phyloP scores from a whole-genome alignment of 768 basidiomycete genomes.

The Lepiota venenata region DNA sequence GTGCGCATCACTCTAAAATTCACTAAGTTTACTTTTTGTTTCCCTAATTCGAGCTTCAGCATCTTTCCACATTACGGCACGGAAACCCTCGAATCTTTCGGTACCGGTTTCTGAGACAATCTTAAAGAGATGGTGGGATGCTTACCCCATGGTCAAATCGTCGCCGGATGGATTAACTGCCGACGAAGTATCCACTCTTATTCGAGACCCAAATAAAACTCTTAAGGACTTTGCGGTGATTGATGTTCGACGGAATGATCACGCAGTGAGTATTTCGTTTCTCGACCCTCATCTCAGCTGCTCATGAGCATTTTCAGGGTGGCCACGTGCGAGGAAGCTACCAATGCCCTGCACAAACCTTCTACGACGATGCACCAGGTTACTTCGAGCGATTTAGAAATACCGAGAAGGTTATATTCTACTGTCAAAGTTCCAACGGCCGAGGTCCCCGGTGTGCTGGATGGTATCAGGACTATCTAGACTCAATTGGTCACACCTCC shows the following conservation, averaged over 20 bases:
- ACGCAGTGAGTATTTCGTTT: conserved; percentile 29
- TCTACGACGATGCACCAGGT: conserved; percentile 38
- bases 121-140: conserved; percentile 52
- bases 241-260: conserved; percentile 48
- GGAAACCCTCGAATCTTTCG: conserved; percentile 24
- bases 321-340: conserved; percentile 51
- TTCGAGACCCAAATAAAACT: conserved; percentile 17
- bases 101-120: conserved; percentile 17
- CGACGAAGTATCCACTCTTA: conserved; percentile 34
- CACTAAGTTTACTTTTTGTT: background rate
- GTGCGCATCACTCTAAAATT: conserved; percentile 26
- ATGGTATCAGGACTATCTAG: conserved; percentile 53
- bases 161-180: conserved; percentile 27
- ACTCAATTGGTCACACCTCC: conserved; percentile 28
- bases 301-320: conserved; percentile 30
- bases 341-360: conserved; percentile 47
- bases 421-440: conserved; percentile 49
- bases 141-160: conserved; percentile 40
- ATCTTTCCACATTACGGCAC: conserved; percentile 45
- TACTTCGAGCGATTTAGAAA: conserved; percentile 40
- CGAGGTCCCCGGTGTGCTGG: conserved; percentile 52
- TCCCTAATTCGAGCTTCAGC: conserved; percentile 20
- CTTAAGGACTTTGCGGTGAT: conserved; percentile 35
- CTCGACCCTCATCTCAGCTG: background rate
- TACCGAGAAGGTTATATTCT: conserved; percentile 46